A percentile compares a stretch with the other conserved stretches of the same genome.
These are phyloP conservation scores for Ceratobasidium theobromae DNA, from an alignment of 1,284 basidiomycete genomes.

Conservation along the genomic window DNA sequence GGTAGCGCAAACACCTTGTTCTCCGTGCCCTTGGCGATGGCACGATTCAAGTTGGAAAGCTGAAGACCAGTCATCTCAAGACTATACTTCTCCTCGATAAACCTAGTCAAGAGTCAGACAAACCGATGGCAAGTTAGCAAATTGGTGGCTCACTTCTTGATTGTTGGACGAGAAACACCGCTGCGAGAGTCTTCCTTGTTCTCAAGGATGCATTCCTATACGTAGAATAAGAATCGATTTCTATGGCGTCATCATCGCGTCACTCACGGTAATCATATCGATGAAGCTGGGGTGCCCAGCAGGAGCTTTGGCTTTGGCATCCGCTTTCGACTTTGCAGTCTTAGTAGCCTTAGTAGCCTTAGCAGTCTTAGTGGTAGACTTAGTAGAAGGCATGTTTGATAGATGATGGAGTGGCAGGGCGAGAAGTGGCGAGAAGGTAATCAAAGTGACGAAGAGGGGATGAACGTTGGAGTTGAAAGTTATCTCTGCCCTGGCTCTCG, in stretches of 20 bases:
- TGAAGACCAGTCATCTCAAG: conserved; percentile 29
- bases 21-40: conserved; percentile 32
- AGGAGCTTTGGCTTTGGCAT: conserved; percentile 26
- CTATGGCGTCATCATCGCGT: neutral
- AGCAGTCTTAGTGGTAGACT: conserved; percentile 35
- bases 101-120: conserved; percentile 23
- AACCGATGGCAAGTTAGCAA: neutral
- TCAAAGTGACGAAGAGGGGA: neutral
- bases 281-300: conserved; percentile 34
- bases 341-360: conserved; percentile 38
- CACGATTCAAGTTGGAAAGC: conserved; percentile 32
- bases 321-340: conserved; percentile 22
- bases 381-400: conserved; percentile 8
- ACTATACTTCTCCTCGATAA: conserved; percentile 33
- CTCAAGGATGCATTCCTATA: conserved; percentile 34
- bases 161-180: conserved; percentile 34
- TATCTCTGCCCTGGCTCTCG: neutral
- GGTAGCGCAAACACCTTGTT: conserved; percentile 32
- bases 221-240: neutral
- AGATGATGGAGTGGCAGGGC: neutral
- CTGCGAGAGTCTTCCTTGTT: conserved; percentile 33
- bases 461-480: neutral
- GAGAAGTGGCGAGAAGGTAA: neutral
- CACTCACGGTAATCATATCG: conserved; percentile 35
- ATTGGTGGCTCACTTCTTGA: conserved; percentile 34